A percentile compares a stretch with the other conserved stretches of the same genome.
Evolutionary conservation across 495 filamentous ascomycete genomes (phyloP).

Genomic region (Beverwykella pulmonaria): DNA sequence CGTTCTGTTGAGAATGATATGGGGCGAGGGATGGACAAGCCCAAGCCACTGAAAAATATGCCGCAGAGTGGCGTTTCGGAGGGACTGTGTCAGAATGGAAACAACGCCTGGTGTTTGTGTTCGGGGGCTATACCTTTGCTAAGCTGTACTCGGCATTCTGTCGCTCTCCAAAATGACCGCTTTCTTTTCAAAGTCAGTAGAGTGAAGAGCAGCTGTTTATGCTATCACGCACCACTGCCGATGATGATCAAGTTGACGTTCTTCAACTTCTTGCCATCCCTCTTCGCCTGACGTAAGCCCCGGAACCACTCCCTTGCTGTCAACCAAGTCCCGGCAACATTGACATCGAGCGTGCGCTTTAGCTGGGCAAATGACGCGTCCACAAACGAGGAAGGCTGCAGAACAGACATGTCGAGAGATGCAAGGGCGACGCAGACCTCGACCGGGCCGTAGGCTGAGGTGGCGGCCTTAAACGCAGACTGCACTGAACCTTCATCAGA

Average conservation of each 20-base stretch:
- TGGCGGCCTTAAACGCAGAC: constrained; percentile 41
- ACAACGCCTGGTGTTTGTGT: no score
- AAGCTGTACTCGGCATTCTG: constrained; percentile 48
- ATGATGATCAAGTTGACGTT: constrained; percentile 50
- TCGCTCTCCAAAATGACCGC: constrained; percentile 50
- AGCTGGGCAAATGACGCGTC: constrained; percentile 47
- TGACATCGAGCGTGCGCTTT: constrained; percentile 46
- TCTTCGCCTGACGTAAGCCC: constrained; percentile 31
- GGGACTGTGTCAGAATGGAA: no score
- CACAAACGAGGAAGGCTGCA: constrained; percentile 44
- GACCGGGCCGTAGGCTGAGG: constrained; percentile 41
- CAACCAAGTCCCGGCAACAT: constrained; percentile 51
- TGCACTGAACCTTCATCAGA: constrained; percentile 39
- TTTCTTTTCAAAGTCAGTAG: constrained; percentile 30
- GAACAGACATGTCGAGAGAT: constrained; percentile 46
- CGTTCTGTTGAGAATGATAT: no score
- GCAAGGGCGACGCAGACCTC: constrained; percentile 50
- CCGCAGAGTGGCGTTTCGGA: no score
- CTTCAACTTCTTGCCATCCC: constrained; percentile 22
- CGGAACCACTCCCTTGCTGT: constrained; percentile 46
- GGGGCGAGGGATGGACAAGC: no score
- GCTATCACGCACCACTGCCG: constrained; percentile 34
- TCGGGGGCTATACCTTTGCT: constrained; percentile 29
- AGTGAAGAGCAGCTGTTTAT: no score
- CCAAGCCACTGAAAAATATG: no score